These are phyloP conservation scores for Crucihimalaya himalaica DNA, from an alignment of 345 rosid genomes.

Conservation along the genomic window DNA sequence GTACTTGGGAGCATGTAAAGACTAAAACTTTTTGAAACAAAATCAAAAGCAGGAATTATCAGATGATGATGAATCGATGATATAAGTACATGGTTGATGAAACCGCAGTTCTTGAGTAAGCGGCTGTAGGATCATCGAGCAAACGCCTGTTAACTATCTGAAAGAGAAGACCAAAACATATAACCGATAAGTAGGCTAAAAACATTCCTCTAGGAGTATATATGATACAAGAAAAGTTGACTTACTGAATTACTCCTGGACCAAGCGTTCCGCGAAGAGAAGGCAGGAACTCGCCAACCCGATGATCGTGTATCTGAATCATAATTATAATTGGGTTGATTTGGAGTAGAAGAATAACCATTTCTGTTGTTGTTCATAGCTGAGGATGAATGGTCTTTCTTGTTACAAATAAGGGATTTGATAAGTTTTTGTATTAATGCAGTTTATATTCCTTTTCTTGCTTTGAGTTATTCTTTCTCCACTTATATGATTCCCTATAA, in stretches of 20 bases:
- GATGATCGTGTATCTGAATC: conserved; percentile 9
- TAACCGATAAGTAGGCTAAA: not conserved
- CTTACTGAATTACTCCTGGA: conserved; percentile 27
- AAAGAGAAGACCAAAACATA: conserved; percentile 24
- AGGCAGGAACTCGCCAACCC: conserved; percentile 39
- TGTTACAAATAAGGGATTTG: not conserved
- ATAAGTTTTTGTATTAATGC: not conserved
- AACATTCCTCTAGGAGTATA: not conserved
- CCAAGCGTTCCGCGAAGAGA: conserved; percentile 29
- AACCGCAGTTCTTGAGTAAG: conserved; percentile 5
- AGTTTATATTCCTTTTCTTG: conserved; percentile 23
- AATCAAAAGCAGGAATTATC: conserved; percentile 13
- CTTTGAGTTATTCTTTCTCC: conserved; percentile 38
- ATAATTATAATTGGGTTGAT: conserved; percentile 17
- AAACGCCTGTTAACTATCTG: conserved; percentile 28
- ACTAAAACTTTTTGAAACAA: not conserved
- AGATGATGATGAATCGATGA: not conserved
- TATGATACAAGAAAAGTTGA: not conserved
- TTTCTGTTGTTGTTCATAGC: conserved; percentile 36
- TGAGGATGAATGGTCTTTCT: conserved; percentile 12
- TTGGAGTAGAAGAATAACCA: conserved; percentile 8
- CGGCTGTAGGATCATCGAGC: conserved; percentile 13
- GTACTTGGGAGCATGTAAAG: not conserved
- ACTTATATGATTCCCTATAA: conserved; percentile 29
- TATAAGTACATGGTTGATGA: conserved; percentile 26